phyloP scores from a whole-genome alignment of 1,139 yeast genomes.

The Yamadazyma pseudoaaseri region DNA sequence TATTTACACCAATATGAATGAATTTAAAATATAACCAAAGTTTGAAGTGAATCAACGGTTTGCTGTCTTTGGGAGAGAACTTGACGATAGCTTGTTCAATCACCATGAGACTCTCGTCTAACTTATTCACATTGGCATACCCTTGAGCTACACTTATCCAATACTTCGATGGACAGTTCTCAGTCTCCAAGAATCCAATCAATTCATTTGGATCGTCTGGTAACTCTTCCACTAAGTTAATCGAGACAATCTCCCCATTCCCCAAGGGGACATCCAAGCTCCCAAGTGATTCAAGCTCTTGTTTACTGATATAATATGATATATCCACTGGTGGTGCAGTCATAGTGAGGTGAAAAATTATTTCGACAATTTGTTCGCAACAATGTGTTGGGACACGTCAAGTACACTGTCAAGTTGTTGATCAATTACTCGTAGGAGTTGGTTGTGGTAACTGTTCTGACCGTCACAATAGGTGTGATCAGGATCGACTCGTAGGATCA shows the following conservation, averaged over 20 bases:
- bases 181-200: constrained; percentile 73
- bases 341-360: not conserved
- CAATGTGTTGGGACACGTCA: not conserved
- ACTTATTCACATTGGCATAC: constrained; percentile 61
- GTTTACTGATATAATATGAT: constrained; percentile 38
- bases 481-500: too few species aligned
- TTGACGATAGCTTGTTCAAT: constrained; percentile 41
- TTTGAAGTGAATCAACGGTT: constrained; percentile 31
- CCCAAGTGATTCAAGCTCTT: constrained; percentile 29
- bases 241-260: constrained; percentile 69
- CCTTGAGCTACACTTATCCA: constrained; percentile 87
- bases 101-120: constrained; percentile 64
- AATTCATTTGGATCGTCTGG: constrained; percentile 89
- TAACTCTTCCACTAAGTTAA: constrained; percentile 67
- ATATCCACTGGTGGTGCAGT: constrained; percentile 29
- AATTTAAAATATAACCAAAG: constrained; percentile 69
- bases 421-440: too few species aligned
- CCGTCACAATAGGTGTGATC: too few species aligned
- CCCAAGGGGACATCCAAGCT: constrained; percentile 65
- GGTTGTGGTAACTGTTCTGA: too few species aligned
- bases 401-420: too few species aligned
- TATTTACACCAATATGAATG: constrained; percentile 26
- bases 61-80: constrained; percentile 14
- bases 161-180: constrained; percentile 68
- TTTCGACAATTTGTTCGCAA: constrained; percentile 5